Conservation (phyloP, 345 rosid genomes). For the Limnanthes douglasii region DNA sequence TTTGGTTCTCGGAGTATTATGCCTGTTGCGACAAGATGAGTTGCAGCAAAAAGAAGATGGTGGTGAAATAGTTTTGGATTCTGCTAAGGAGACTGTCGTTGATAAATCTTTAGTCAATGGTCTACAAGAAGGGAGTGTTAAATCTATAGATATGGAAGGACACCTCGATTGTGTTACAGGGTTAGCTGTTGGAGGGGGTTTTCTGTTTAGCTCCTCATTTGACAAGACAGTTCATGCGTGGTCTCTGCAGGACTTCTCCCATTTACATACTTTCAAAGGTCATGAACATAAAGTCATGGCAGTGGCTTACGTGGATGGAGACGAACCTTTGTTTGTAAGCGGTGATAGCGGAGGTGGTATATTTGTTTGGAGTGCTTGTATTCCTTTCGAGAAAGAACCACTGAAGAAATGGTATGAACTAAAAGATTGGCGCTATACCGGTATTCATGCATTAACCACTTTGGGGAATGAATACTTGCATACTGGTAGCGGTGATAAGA, state of each 20-base stretch:
- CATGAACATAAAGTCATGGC: slow-evolving; percentile 83
- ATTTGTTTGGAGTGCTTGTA: slow-evolving; percentile 48
- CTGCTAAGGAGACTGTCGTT: no score
- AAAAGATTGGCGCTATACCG: slow-evolving; percentile 94
- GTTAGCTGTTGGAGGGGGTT: no score
- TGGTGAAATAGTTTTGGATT: no score
- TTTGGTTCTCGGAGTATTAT: no score
- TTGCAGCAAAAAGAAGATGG: no score
- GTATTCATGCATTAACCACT: slow-evolving; percentile 61
- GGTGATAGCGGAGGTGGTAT: slow-evolving; percentile 88
- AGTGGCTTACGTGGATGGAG: slow-evolving; percentile 48
- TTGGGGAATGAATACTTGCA: slow-evolving; percentile 50
- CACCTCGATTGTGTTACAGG: no score
- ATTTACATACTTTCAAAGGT: slow-evolving; percentile 62
- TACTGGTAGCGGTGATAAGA: slow-evolving; percentile 86
- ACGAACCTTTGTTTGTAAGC: slow-evolving; percentile 50
- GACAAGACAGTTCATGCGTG: no score
- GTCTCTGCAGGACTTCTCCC: slow-evolving; percentile 64
- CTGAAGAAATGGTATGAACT: slow-evolving; percentile 68
- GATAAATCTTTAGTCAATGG: no score
- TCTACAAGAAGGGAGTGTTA: no score
- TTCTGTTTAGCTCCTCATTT: no score
- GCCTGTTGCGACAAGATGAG: no score
- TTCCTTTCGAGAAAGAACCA: slow-evolving; percentile 48
- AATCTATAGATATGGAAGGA: no score